Evolutionary conservation across 169 alveolate species (phyloP), one percentile per base, ranked within the genome.

Genomic region (Theileria orientalis): DNA sequence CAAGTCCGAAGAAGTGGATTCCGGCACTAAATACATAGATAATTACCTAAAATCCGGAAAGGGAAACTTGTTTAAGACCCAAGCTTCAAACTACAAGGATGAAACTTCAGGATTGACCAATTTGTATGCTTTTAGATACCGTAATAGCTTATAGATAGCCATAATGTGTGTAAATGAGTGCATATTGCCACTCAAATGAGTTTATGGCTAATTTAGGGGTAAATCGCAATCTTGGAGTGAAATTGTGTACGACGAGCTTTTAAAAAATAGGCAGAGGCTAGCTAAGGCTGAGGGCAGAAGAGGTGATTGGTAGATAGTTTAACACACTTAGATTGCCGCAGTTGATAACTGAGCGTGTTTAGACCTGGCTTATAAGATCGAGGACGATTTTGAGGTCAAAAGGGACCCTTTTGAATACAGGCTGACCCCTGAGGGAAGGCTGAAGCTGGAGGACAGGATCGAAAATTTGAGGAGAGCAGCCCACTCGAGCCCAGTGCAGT

Each of bases 361-460:
- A 16, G 59, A 14, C 23, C 1, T 52, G 41, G 1, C 32, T 41
- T 33, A 42, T 5, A 32, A 21, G 29, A 2, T 7, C 9, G 72
- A 61, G 2, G 30, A 40, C 1, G 46, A 21, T 3, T 1, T 25
- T 35, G 54, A 40, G 23, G 19, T 70, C 3, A 29, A 7, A 19
- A 68, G n/a, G 56, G 41, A 57, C 1, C 56, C 82, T n/a, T 79
- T 25, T 44, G 54, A 72, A 75, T 79, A 70, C 60, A 44, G 87
- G 9, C 69, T 82, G 33, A 62, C 89, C 14, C 84, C 83, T 23
- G 89, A 82, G 30, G 83, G 84, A 9, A 44, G 84, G 2, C 41
- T 72, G 80, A 47, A 67, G 57, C 73, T 82, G 42, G 89, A 82
- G 62, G 83, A 82, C 30, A 27, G 79, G 16, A 82, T 82, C 19